phyloP scores from a whole-genome alignment of 2,329 filamentous ascomycete genomes.

The Amylocarpus encephaloides region DNA sequence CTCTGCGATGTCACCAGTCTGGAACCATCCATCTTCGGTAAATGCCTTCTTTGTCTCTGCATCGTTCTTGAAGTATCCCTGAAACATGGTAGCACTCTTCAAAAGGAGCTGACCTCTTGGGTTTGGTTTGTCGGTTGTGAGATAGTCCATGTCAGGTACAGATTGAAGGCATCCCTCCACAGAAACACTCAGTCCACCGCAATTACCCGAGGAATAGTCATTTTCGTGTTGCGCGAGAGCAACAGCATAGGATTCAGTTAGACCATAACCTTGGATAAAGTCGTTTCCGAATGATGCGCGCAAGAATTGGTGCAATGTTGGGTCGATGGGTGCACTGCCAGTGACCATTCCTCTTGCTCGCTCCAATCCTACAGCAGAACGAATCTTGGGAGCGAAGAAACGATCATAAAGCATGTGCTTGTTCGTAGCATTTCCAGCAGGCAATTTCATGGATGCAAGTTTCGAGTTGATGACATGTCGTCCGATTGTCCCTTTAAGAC shows the following conservation, averaged over 20 bases:
- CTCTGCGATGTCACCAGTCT: conserved; percentile 84
- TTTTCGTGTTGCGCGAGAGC: conserved; percentile 60
- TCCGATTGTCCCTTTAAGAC: conserved; percentile 74
- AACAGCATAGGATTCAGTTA: conserved; percentile 88
- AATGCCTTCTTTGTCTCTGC: conserved; percentile 80
- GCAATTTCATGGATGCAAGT: conserved; percentile 67
- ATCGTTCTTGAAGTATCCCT: conserved; percentile 82
- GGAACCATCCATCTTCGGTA: conserved; percentile 91
- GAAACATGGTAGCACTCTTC: conserved; percentile 73
- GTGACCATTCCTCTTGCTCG: conserved; percentile 68
- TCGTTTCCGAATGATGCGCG: conserved; percentile 73
- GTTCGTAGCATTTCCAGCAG: conserved; percentile 68
- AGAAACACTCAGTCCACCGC: conserved; percentile 63
- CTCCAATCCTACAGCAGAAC: conserved; percentile 74
- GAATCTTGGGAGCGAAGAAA: conserved; percentile 86
- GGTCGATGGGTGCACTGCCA: conserved; percentile 86
- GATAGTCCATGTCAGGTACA: conserved; percentile 91
- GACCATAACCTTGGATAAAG: conserved; percentile 82
- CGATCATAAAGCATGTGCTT: conserved; percentile 73
- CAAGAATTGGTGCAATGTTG: conserved; percentile 80
- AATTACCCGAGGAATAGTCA: conserved; percentile 75
- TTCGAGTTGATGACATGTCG: conserved; percentile 76
- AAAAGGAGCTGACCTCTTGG: conserved; percentile 87
- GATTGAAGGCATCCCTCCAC: conserved; percentile 76
- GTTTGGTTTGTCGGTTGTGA: conserved; percentile 76